phyloP scores from a whole-genome alignment of 2,329 filamentous ascomycete genomes.

The Sarocladiaceae sp. region DNA sequence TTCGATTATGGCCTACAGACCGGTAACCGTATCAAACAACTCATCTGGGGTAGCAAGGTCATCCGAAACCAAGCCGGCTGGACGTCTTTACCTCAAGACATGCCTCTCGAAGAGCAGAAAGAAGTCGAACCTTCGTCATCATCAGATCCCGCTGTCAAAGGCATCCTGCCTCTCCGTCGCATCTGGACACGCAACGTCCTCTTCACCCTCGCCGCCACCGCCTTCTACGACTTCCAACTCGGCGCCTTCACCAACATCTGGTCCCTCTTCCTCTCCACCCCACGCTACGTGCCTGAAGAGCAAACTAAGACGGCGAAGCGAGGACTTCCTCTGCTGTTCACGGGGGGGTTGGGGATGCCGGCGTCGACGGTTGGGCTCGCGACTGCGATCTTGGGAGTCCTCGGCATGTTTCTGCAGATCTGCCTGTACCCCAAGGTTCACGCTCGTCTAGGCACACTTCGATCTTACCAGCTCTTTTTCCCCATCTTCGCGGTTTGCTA shows the following conservation, averaged over 20 bases:
- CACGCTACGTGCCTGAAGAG: conserved; percentile 35
- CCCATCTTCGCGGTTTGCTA: conserved; percentile 64
- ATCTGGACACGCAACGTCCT: conserved; percentile 43
- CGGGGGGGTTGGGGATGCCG: conserved; percentile 61
- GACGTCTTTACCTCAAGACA: conserved; percentile 10
- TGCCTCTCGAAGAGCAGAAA: conserved; percentile 17
- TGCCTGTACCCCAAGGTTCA: conserved; percentile 62
- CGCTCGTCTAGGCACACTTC: conserved; percentile 56
- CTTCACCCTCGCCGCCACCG: conserved; percentile 51
- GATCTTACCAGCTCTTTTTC: conserved; percentile 59
- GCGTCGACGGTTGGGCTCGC: conserved; percentile 62
- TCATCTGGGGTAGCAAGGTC: conserved; percentile 21
- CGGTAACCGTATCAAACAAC: conserved; percentile 24
- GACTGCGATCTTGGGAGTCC: conserved; percentile 61
- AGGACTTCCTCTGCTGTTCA: conserved; percentile 46
- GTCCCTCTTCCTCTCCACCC: conserved; percentile 63
- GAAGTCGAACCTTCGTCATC: not conserved
- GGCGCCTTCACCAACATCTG: conserved; percentile 64
- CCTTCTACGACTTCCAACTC: conserved; percentile 64
- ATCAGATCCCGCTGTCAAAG: conserved; percentile 7
- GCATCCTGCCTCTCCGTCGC: conserved; percentile 30
- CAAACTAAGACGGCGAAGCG: conserved; percentile 12
- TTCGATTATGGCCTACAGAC: conserved; percentile 38
- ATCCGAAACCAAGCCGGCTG: conserved; percentile 22
- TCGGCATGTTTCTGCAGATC: conserved; percentile 64